Conservation (phyloP, 371 early-diverging fungal species). For the Syncephalastrum sp. region DNA sequence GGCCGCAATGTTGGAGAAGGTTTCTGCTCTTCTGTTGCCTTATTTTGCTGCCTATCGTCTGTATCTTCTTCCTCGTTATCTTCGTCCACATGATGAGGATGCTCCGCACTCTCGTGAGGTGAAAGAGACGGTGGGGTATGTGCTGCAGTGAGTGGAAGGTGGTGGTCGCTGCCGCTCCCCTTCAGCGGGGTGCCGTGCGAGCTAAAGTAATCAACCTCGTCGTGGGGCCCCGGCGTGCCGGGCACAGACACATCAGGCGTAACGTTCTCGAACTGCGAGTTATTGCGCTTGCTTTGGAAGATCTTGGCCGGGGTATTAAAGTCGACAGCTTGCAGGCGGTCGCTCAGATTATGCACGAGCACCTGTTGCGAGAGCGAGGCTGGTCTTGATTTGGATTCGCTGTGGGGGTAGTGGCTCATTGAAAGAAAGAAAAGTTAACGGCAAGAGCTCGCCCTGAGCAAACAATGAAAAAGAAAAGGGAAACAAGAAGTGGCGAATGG, state of each 20-base stretch:
- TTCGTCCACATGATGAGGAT: neutral
- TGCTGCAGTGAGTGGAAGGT: slow-evolving; percentile 4
- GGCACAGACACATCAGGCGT: slow-evolving; percentile 39
- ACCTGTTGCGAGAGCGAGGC: slow-evolving; percentile 9
- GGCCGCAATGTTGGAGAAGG: neutral
- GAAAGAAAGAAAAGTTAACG: too few relatives aligned
- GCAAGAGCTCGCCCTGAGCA: too few relatives aligned
- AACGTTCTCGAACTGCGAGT: slow-evolving; percentile 32
- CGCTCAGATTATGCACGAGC: slow-evolving; percentile 14
- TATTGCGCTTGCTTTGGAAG: slow-evolving; percentile 24
- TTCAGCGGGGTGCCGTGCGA: slow-evolving; percentile 17
- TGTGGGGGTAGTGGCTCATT: neutral
- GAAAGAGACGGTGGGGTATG: slow-evolving; percentile 23
- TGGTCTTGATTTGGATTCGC: slow-evolving; percentile 7
- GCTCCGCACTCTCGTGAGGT: slow-evolving; percentile 12
- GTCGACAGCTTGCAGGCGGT: slow-evolving; percentile 25
- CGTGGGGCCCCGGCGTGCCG: slow-evolving; percentile 19
- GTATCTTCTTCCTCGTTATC: slow-evolving; percentile 5
- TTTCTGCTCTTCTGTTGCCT: too few relatives aligned
- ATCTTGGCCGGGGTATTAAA: slow-evolving; percentile 39
- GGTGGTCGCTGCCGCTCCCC: slow-evolving; percentile 7
- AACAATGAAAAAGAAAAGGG: too few relatives aligned
- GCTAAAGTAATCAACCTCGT: slow-evolving; percentile 6
- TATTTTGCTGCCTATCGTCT: neutral
- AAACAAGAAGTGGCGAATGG: too few relatives aligned